A percentile compares a stretch with the other conserved stretches of the same genome.
phyloP scores from a whole-genome alignment of 805 yeast genomes.

The Geotrichum ghanense region DNA sequence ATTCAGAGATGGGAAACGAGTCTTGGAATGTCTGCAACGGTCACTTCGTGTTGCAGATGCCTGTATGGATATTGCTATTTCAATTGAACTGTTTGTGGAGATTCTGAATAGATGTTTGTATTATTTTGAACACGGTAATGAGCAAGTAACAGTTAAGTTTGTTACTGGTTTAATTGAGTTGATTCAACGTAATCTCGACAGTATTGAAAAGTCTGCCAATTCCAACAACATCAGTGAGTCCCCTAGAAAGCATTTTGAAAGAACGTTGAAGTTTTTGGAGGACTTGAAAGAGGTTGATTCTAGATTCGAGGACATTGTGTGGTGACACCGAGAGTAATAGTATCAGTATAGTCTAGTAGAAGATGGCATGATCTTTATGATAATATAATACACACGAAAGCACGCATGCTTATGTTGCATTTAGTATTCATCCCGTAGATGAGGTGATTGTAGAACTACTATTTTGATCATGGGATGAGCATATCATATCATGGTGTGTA shows the following conservation, averaged over 20 bases:
- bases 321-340: too few relatives aligned
- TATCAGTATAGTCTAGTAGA: too few relatives aligned
- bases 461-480: too few relatives aligned
- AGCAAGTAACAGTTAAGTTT: slow-evolving; percentile 55
- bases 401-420: too few relatives aligned
- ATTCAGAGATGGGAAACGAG: slow-evolving; percentile 52
- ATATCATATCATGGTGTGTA: too few relatives aligned
- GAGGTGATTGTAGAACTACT: too few relatives aligned
- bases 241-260: slow-evolving; percentile 46
- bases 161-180: slow-evolving; percentile 80
- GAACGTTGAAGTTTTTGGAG: slow-evolving; percentile 61
- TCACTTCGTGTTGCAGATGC: slow-evolving; percentile 86
- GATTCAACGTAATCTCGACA: slow-evolving; percentile 32
- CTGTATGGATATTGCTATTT: slow-evolving; percentile 69
- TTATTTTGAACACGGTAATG: slow-evolving; percentile 73
- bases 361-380: too few relatives aligned
- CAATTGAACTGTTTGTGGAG: slow-evolving; percentile 78
- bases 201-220: not conserved
- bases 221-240: slow-evolving; percentile 25
- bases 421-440: too few relatives aligned
- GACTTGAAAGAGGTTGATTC: slow-evolving; percentile 62
- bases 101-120: slow-evolving; percentile 78
- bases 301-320: slow-evolving; percentile 44
- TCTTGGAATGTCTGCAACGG: slow-evolving; percentile 82
- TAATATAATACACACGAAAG: too few relatives aligned